phyloP scores from a whole-genome alignment of 2,329 filamentous ascomycete species.

The Fusarium musae region DNA sequence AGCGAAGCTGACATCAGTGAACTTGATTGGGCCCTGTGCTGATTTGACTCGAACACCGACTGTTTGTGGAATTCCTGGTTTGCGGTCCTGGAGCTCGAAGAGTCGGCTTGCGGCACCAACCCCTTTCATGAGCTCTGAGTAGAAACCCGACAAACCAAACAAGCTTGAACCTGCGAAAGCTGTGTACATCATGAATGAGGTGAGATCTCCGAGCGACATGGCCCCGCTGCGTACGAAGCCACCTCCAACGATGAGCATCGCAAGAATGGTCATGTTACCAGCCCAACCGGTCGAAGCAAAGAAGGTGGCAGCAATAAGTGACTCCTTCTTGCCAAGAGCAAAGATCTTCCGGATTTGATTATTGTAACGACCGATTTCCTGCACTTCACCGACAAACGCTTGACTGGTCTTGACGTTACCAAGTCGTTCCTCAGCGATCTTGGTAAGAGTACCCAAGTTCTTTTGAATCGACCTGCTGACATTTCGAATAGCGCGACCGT shows the following conservation, averaged over 20 bases:
- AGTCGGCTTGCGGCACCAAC: constrained; percentile 95
- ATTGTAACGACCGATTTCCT: constrained; percentile 93
- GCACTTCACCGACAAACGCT: constrained; percentile 91
- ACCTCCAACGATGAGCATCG: constrained; percentile 89
- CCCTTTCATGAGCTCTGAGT: constrained; percentile 98
- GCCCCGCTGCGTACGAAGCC: constrained; percentile 87
- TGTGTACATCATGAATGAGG: constrained; percentile 98
- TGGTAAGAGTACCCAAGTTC: constrained; percentile 90
- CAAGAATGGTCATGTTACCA: constrained; percentile 95
- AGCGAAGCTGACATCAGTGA: constrained; percentile 85
- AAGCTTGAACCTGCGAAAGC: constrained; percentile 87
- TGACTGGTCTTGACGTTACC: constrained; percentile 97
- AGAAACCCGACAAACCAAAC: constrained; percentile 94
- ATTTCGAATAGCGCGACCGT: constrained; percentile 88
- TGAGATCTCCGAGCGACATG: constrained; percentile 91
- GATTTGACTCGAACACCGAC: constrained; percentile 82
- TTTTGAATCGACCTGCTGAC: constrained; percentile 93
- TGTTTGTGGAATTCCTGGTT: constrained; percentile 88
- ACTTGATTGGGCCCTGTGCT: constrained; percentile 88
- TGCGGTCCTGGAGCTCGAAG: constrained; percentile 93
- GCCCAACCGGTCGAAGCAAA: constrained; percentile 88
- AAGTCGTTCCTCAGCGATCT: constrained; percentile 97
- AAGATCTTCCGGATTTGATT: constrained; percentile 93
- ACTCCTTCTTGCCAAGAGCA: constrained; percentile 84
- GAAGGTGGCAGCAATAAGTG: constrained; percentile 89